phyloP scores from a whole-genome alignment of 768 basidiomycete species.

The Podaxis mareebaensis region DNA sequence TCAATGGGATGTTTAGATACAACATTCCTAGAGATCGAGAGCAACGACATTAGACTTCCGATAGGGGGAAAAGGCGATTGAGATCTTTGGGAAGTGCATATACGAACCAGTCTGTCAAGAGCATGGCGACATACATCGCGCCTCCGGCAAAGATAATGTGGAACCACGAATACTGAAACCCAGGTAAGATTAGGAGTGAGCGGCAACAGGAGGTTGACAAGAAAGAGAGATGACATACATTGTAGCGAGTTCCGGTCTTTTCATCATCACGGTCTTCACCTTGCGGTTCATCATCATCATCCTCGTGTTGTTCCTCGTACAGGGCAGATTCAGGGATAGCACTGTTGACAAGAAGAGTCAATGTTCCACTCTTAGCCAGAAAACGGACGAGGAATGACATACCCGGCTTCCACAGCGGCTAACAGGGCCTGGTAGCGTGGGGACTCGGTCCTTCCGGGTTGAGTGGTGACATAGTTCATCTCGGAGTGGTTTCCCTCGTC shows the following conservation, averaged over 20 bases:
- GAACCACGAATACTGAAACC: slow-evolving; percentile 91
- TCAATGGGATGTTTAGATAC: slow-evolving; percentile 56
- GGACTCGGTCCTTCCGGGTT: slow-evolving; percentile 81
- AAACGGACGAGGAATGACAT: slow-evolving; percentile 24
- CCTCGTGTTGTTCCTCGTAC: slow-evolving; percentile 74
- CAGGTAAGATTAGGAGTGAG: slow-evolving; percentile 15
- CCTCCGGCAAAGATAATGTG: slow-evolving; percentile 96
- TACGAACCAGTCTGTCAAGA: slow-evolving; percentile 93
- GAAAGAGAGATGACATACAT: slow-evolving; percentile 51
- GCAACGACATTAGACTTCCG: not conserved
- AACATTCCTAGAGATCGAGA: slow-evolving; percentile 57
- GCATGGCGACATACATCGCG: slow-evolving; percentile 96
- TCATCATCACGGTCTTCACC: slow-evolving; percentile 90
- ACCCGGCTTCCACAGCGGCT: slow-evolving; percentile 97
- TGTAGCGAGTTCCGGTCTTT: slow-evolving; percentile 90
- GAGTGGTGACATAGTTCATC: slow-evolving; percentile 74
- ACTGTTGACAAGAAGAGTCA: slow-evolving; percentile 35
- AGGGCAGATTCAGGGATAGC: slow-evolving; percentile 94
- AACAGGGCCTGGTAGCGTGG: slow-evolving; percentile 92
- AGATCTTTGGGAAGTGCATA: not conserved
- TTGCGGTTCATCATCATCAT: slow-evolving; percentile 66
- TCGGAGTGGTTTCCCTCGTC: slow-evolving; percentile 65
- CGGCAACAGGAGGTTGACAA: not conserved
- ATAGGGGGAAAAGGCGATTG: not conserved
- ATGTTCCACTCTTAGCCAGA: not conserved